phyloP scores from a whole-genome alignment of 805 yeast species.

The Yarrowia sp. region DNA sequence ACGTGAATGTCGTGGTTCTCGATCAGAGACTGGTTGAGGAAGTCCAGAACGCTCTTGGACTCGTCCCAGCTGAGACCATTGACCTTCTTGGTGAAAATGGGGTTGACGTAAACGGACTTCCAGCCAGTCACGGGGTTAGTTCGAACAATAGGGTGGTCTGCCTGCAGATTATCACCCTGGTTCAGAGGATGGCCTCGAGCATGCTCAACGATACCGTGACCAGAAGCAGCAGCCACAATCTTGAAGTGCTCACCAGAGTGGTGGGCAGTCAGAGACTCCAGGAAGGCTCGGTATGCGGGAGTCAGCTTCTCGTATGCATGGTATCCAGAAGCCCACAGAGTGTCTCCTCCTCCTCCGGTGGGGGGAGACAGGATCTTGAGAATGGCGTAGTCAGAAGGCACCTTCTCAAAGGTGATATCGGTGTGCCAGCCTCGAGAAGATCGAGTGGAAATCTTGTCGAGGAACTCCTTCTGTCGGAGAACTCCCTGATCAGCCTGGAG shows the following conservation, averaged over 20 bases:
- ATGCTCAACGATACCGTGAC: constrained; percentile 28
- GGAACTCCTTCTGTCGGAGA: background rate
- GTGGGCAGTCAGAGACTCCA: constrained; percentile 42
- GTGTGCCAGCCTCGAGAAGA: constrained; percentile 57
- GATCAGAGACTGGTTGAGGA: constrained; percentile 50
- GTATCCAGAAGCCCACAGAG: constrained; percentile 53
- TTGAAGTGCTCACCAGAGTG: constrained; percentile 33
- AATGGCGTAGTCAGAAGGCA: constrained; percentile 71
- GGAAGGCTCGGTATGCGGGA: constrained; percentile 47
- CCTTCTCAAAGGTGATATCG: constrained; percentile 73
- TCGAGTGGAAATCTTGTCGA: background rate
- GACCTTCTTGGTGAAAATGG: constrained; percentile 51
- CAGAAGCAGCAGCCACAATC: constrained; percentile 26
- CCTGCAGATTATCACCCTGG: constrained; percentile 34
- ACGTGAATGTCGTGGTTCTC: constrained; percentile 40
- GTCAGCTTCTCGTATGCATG: constrained; percentile 56
- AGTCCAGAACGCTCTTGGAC: constrained; percentile 47
- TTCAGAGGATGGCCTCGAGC: constrained; percentile 37
- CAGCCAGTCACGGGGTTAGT: constrained; percentile 67
- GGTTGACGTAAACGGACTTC: constrained; percentile 56
- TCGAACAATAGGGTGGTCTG: constrained; percentile 56
- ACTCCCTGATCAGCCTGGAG: background rate
- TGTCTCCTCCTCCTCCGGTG: constrained; percentile 51
- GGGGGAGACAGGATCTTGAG: constrained; percentile 62
- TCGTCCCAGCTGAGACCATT: constrained; percentile 54